Conservation (phyloP, 495 filamentous ascomycete genomes). For the Aspergillus steynii region DNA sequence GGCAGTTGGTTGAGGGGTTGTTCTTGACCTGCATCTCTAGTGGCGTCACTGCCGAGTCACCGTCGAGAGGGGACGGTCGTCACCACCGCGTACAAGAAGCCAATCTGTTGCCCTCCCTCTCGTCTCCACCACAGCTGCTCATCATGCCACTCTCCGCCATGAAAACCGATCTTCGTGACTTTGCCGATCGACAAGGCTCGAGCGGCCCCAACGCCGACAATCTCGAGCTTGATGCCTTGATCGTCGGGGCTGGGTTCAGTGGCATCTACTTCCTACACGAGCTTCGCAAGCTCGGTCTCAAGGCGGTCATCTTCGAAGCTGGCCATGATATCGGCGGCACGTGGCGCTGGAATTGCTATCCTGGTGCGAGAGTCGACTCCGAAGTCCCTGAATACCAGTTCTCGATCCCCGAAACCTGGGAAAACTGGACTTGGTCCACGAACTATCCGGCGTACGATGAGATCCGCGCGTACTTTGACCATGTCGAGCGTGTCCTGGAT, state of each 20-base stretch:
- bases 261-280: constrained; percentile 34
- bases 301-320: constrained; percentile 42
- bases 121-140: not conserved
- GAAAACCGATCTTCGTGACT: constrained; percentile 14
- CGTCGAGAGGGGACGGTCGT: not conserved
- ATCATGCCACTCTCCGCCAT: not conserved
- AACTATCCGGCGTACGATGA: constrained; percentile 54
- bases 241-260: constrained; percentile 56
- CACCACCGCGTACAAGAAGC: not conserved
- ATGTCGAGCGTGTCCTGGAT: constrained; percentile 49
- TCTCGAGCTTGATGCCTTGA: constrained; percentile 48
- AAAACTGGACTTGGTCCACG: constrained; percentile 53
- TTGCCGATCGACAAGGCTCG: constrained; percentile 10
- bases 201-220: constrained; percentile 21
- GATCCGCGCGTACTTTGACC: constrained; percentile 55
- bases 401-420: constrained; percentile 51
- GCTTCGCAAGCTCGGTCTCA: constrained; percentile 35
- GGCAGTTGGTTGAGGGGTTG: not conserved
- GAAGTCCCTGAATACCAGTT: constrained; percentile 46
- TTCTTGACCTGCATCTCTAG: not conserved
- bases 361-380: constrained; percentile 18
- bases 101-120: not conserved
- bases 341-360: constrained; percentile 55
- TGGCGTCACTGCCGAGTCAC: not conserved
- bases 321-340: constrained; percentile 48